phyloP scores from a whole-genome alignment of 1,284 basidiomycete species.

The Leccinum holopus region DNA sequence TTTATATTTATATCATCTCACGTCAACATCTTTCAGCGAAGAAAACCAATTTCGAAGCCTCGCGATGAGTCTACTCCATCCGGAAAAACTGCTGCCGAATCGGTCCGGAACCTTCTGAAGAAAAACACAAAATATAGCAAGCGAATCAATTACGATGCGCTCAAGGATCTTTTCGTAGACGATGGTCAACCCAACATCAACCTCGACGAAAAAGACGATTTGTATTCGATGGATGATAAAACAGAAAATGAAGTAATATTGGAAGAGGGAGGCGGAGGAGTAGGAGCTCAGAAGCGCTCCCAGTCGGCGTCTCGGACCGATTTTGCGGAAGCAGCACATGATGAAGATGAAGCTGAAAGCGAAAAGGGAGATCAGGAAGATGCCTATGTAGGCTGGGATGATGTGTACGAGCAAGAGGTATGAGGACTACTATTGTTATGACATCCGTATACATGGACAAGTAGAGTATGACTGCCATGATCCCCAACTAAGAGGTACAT shows the following conservation, averaged over 20 bases:
- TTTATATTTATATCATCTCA: slow-evolving; percentile 11
- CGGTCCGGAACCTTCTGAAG: slow-evolving; percentile 76
- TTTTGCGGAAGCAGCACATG: slow-evolving; percentile 13
- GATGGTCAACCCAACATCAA: slow-evolving; percentile 37
- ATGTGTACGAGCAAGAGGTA: slow-evolving; percentile 43
- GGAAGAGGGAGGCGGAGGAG: slow-evolving; percentile 44
- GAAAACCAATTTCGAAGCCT: slow-evolving; percentile 66
- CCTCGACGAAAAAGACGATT: slow-evolving; percentile 39
- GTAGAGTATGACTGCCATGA: not conserved
- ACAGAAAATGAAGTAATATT: slow-evolving; percentile 48
- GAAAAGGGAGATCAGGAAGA: slow-evolving; percentile 35
- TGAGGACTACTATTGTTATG: slow-evolving; percentile 14
- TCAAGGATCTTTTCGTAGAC: slow-evolving; percentile 73
- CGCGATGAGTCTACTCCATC: slow-evolving; percentile 71
- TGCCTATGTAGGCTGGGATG: slow-evolving; percentile 38
- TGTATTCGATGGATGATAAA: slow-evolving; percentile 48
- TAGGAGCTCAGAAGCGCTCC: slow-evolving; percentile 19
- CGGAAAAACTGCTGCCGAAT: slow-evolving; percentile 76
- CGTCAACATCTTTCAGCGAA: slow-evolving; percentile 45
- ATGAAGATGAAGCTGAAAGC: slow-evolving; percentile 32
- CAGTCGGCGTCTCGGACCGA: slow-evolving; percentile 17
- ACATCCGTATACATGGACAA: not conserved
- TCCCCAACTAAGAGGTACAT: slow-evolving; percentile 14
- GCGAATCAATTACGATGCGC: slow-evolving; percentile 86
- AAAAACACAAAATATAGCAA: slow-evolving; percentile 84